Conservation (phyloP, 2,329 filamentous ascomycete species). For the Alternaria arborescens region DNA sequence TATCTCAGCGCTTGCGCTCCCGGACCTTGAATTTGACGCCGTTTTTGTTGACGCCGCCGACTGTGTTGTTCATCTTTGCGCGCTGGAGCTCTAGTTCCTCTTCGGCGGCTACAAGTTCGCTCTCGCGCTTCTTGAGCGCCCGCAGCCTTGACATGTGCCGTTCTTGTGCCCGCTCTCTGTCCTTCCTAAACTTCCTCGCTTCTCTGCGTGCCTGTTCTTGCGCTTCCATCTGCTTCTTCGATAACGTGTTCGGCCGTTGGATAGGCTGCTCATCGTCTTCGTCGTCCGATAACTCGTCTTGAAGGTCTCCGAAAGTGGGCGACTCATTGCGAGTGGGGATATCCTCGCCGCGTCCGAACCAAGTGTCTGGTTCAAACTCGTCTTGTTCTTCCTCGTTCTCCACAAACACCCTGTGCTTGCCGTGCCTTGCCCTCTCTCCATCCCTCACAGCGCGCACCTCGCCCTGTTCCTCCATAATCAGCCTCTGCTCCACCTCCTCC, state of each 20-base stretch:
- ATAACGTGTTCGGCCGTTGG: constrained; percentile 32
- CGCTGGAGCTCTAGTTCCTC: constrained; percentile 66
- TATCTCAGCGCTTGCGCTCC: constrained; percentile 65
- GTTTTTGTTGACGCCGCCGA: constrained; percentile 69
- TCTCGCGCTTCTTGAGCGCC: constrained; percentile 62
- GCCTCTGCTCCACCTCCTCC: constrained; percentile 56
- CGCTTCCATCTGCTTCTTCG: constrained; percentile 45
- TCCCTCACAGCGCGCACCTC: constrained; percentile 53
- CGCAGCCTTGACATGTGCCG: constrained; percentile 60
- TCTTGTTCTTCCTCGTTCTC: constrained; percentile 53
- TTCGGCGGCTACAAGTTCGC: constrained; percentile 64
- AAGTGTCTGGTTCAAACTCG: constrained; percentile 52
- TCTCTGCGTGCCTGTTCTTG: constrained; percentile 41
- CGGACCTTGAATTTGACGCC: constrained; percentile 71
- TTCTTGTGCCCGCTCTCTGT: constrained; percentile 60
- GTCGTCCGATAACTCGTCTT: constrained; percentile 31
- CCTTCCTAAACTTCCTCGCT: constrained; percentile 49
- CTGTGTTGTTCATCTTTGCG: constrained; percentile 67
- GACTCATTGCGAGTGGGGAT: constrained; percentile 24
- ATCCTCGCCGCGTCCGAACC: constrained; percentile 50
- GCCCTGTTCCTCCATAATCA: constrained; percentile 48
- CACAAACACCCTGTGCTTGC: constrained; percentile 51
- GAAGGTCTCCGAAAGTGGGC: constrained; percentile 38
- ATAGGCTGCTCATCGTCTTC: constrained; percentile 30
- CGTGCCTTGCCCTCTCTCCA: constrained; percentile 33